Conservation (phyloP, 2,329 filamentous ascomycete species). For the Samsoniella hepiali region DNA sequence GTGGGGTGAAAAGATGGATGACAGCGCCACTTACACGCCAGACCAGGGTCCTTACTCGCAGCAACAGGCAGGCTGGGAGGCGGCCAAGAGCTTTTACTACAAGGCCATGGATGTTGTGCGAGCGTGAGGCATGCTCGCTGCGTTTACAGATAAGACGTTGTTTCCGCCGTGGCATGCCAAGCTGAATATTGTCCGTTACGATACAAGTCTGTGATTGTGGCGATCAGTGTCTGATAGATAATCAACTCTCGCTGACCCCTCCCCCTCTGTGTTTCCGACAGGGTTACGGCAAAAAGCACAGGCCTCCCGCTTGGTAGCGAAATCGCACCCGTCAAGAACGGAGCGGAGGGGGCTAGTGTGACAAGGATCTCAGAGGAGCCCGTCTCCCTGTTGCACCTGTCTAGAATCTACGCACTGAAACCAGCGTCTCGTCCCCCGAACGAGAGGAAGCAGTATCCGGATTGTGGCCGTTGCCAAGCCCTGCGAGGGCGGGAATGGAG, state of each 20-base stretch:
- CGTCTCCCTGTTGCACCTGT: not conserved
- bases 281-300: slow-evolving; percentile 10
- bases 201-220: not conserved
- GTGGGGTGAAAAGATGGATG: slow-evolving; percentile 10
- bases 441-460: not conserved
- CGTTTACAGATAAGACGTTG: too few species aligned
- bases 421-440: not conserved
- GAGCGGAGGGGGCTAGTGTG: not conserved
- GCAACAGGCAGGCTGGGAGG: not conserved
- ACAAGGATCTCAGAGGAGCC: not conserved
- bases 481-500: not conserved
- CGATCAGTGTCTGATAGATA: not conserved
- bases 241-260: not conserved
- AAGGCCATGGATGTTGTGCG: not conserved
- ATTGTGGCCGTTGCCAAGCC: not conserved
- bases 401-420: slow-evolving; percentile 1
- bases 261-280: not conserved
- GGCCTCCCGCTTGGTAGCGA: slow-evolving; percentile 10
- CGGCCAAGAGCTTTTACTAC: not conserved
- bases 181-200: not conserved
- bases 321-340: slow-evolving; percentile 5
- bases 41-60: slow-evolving; percentile 9
- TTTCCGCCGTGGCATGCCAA: not conserved
- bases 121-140: too few species aligned
- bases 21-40: slow-evolving; percentile 12